These are phyloP conservation scores for Aureobasidium uvarum DNA, from an alignment of 2,329 filamentous ascomycete species.

Conservation along the genomic window DNA sequence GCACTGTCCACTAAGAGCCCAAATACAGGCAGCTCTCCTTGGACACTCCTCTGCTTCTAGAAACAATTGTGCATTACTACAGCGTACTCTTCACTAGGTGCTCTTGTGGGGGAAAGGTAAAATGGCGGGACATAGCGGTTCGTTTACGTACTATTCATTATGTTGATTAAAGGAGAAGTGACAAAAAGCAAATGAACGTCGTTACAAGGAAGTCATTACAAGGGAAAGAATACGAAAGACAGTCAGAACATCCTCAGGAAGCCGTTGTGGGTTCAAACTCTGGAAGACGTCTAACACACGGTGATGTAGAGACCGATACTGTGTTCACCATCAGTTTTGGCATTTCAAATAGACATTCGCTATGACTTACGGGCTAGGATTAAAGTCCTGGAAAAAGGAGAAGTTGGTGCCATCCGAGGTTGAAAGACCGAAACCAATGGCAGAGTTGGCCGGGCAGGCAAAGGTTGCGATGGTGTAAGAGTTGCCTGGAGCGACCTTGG, in stretches of 20 bases:
- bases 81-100: too few relatives aligned
- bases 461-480: slow-evolving; percentile 55
- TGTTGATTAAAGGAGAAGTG: not conserved
- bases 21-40: too few relatives aligned
- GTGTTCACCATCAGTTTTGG: not conserved
- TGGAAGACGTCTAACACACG: slow-evolving; percentile 1
- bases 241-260: not conserved
- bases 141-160: not conserved
- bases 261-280: too few relatives aligned
- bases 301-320: slow-evolving; percentile 23
- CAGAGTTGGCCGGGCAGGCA: slow-evolving; percentile 54
- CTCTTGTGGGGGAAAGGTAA: too few relatives aligned
- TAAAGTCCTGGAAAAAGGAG: slow-evolving; percentile 64
- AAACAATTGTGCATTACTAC: too few relatives aligned
- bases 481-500: slow-evolving; percentile 50
- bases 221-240: not conserved
- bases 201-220: not conserved
- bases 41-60: too few relatives aligned
- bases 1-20: too few relatives aligned
- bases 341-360: not conserved
- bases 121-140: not conserved
- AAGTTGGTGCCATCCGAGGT: slow-evolving; percentile 48
- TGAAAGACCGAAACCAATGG: slow-evolving; percentile 54
- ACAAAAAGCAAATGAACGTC: not conserved
- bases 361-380: slow-evolving; percentile 38